Evolutionary conservation across 257 asterid genomes (phyloP).

Genomic region (Gentiana macrophylla): DNA sequence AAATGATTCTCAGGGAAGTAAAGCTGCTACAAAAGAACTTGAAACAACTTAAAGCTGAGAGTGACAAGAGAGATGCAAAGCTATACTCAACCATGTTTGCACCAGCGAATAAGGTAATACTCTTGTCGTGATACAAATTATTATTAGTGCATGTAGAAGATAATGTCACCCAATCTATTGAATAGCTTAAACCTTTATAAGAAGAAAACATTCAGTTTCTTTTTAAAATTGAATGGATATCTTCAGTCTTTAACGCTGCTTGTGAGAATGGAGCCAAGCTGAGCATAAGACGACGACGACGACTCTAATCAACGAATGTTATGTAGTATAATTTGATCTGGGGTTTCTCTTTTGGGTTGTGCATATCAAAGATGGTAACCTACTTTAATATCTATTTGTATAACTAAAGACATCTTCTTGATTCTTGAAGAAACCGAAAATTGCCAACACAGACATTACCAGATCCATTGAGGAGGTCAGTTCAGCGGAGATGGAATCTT

Average conservation of each 20-base stretch:
- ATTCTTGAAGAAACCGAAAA: slow-evolving; percentile 29
- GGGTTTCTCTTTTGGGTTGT: no score
- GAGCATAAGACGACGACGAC: no score
- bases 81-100: slow-evolving; percentile 46
- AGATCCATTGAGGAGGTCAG: slow-evolving; percentile 18
- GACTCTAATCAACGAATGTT: no score
- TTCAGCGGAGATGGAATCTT: slow-evolving; percentile 14
- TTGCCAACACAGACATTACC: slow-evolving; percentile 15
- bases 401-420: neutral
- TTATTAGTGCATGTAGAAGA: neutral
- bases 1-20: slow-evolving; percentile 42
- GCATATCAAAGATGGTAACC: no score
- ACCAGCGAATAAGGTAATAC: slow-evolving; percentile 36
- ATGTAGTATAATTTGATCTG: no score
- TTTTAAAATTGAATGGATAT: slow-evolving; percentile 3
- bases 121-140: neutral
- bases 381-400: no score
- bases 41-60: slow-evolving; percentile 43
- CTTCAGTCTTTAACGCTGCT: no score
- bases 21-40: slow-evolving; percentile 38
- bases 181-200: neutral
- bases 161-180: neutral
- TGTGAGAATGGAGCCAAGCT: no score
- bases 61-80: slow-evolving; percentile 47
- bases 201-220: neutral